A percentile compares a stretch with the other conserved stretches of the same genome.
These are phyloP conservation scores for Agastache rugosa DNA, from an alignment of 257 asterid species.

Conservation along the genomic window DNA sequence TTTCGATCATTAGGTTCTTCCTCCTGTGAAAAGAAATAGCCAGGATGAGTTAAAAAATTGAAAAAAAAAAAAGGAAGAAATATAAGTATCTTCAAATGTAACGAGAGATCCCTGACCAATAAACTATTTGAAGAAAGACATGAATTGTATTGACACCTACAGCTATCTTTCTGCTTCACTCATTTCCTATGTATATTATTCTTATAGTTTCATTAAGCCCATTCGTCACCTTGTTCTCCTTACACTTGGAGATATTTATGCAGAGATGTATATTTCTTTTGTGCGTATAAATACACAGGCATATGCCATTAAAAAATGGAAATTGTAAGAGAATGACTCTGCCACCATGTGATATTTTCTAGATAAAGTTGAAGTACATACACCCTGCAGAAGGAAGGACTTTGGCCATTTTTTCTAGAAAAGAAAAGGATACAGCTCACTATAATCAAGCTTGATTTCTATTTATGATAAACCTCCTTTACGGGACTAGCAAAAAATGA, in stretches of 20 bases:
- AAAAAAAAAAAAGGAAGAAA: not conserved
- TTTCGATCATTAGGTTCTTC: slow-evolving; percentile 80
- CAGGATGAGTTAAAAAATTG: slow-evolving; percentile 18
- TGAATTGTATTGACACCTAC: not conserved
- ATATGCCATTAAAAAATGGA: not conserved
- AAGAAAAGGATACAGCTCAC: not conserved
- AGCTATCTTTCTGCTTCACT: slow-evolving; percentile 19
- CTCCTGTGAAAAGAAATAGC: slow-evolving; percentile 51
- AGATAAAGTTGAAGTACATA: not conserved
- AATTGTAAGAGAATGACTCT: not conserved
- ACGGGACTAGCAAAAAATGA: not conserved
- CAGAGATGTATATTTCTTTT: not conserved
- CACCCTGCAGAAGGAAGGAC: not conserved
- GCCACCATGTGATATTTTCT: not conserved
- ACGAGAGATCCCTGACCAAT: slow-evolving; percentile 12
- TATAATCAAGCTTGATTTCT: not conserved
- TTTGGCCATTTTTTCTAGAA: not conserved
- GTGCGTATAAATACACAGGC: not conserved
- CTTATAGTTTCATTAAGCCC: not conserved
- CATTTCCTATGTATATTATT: slow-evolving; percentile 10
- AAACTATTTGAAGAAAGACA: slow-evolving; percentile 22
- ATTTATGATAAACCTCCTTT: not conserved
- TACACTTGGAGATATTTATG: not conserved
- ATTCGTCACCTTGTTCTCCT: not conserved
- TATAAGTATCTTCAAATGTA: slow-evolving; percentile 23